Conservation (phyloP, 305 asterid genomes). For the Plantago rigida region DNA sequence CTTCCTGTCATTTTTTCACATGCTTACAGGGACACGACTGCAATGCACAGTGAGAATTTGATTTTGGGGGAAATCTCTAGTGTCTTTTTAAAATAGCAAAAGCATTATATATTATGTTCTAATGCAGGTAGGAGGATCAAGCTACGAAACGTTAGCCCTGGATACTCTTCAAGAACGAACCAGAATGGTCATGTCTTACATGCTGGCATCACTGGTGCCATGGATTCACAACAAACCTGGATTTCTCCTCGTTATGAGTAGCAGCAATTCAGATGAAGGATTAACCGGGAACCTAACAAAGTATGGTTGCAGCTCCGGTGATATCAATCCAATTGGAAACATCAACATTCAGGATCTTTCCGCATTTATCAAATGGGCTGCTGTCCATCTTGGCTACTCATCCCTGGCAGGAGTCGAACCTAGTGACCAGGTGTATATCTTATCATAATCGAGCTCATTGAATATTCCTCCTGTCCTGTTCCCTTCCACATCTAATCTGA, state of each 20-base stretch:
- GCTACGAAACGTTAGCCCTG: slow-evolving; percentile 45
- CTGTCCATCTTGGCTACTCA: slow-evolving; percentile 53
- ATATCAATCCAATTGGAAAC: slow-evolving; percentile 69
- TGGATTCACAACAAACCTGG: slow-evolving; percentile 63
- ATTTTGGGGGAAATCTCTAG: background rate
- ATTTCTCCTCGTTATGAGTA: slow-evolving; percentile 63
- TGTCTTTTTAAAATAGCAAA: background rate
- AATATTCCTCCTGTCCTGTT: background rate
- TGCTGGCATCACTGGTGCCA: slow-evolving; percentile 69
- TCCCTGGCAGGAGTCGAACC: slow-evolving; percentile 58
- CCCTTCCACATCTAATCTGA: background rate
- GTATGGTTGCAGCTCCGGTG: slow-evolving; percentile 77
- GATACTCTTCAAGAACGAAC: slow-evolving; percentile 48
- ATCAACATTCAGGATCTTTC: slow-evolving; percentile 60
- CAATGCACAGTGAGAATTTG: slow-evolving; percentile 34
- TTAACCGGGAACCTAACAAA: slow-evolving; percentile 58
- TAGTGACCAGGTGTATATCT: slow-evolving; percentile 42
- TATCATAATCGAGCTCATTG: background rate
- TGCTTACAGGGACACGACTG: slow-evolving; percentile 46
- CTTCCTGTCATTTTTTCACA: slow-evolving; percentile 52
- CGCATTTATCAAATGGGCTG: slow-evolving; percentile 63
- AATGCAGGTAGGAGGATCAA: slow-evolving; percentile 44
- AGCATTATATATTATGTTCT: background rate
- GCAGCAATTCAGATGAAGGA: slow-evolving; percentile 65
- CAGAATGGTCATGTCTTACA: slow-evolving; percentile 57